Base-by-base conservation (phyloP, 129 eudicot genomes). In the Pseudognaphalium luteoalbum region DNA sequence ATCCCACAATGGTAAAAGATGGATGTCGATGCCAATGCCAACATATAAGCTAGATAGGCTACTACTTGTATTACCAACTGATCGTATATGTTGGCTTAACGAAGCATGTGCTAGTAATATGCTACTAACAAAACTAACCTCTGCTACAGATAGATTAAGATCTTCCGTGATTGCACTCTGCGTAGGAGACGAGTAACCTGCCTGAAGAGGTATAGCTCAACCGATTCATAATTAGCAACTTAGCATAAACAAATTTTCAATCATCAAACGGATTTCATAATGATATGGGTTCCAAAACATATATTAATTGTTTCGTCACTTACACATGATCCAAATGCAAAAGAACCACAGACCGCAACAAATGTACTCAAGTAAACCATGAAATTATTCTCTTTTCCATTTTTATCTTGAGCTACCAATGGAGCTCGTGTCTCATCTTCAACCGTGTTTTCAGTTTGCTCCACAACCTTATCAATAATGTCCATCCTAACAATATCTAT, bases 171-270 rank as follows among this genome's bases (percentile, higher is more conserved):
- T 89, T 17, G 89, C 90, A 78, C 88, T 79, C 79, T 92, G 98
- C 59, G 90, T 81, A 6, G 98, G 98, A 39, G 98, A 89, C 19
- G 98, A 92, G 62, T 86, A 92, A 28, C 98, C 98, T 71, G 89
- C 98, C 98, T 92, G 89, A 80, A 85, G 74, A 79, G 74, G 28
- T 72, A 73, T 50, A 50, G 16, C 25, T 39, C 0, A 50, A 17
- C 51, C 56, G 39, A 68, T 68, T 21, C 35, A 44, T 30, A 17
- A n/a, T 58, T 77, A 68, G 81, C 69, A 68, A 37, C 81, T 70
- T 70, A 69, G 70, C 76, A 69, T 44, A 47, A 61, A 71, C 42
- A 79, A 65, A 28, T 63, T 51, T 63, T 37, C 12, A 34, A 54
- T 65, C 60, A 72, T 37, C 52, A 39, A 1, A 41, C 7, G 61